Conservation (phyloP, 164 flowering plant genomes). For the Nelumbo lutea region DNA sequence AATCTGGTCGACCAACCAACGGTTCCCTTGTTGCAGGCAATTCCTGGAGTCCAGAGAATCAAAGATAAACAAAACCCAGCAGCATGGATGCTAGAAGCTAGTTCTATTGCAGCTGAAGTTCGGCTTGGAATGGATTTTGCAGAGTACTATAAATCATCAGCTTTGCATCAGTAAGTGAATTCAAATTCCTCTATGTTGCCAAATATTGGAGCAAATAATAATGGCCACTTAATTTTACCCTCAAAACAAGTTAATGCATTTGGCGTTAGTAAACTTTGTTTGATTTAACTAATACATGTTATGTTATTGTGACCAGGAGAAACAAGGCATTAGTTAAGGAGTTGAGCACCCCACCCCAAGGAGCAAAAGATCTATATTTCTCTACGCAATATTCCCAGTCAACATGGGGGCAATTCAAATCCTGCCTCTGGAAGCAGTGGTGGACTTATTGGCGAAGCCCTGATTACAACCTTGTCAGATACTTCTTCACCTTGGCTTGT, state of each 20-base stretch:
- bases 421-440: slow-evolving; percentile 95
- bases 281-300: not conserved
- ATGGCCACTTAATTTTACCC: too few relatives aligned
- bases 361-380: slow-evolving; percentile 74
- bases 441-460: slow-evolving; percentile 98
- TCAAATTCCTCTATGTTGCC: not conserved
- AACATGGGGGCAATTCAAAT: slow-evolving; percentile 73
- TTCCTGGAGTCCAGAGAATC: too few relatives aligned
- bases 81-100: too few relatives aligned
- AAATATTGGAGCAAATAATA: slow-evolving; percentile 8
- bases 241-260: too few relatives aligned
- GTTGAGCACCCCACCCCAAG: slow-evolving; percentile 62
- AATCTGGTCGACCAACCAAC: not conserved
- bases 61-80: too few relatives aligned
- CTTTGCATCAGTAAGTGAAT: too few relatives aligned
- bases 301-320: slow-evolving; percentile 37
- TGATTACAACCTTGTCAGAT: slow-evolving; percentile 78
- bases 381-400: slow-evolving; percentile 64
- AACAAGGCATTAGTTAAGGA: slow-evolving; percentile 72
- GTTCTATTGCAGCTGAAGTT: too few relatives aligned
- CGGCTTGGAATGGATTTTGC: too few relatives aligned
- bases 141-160: too few relatives aligned
- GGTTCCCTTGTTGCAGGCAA: not conserved
- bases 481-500: slow-evolving; percentile 59
- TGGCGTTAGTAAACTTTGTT: not conserved